Evolutionary conservation across 176 grass and related monocot genomes (phyloP).

Genomic region (Elymus sibiricus): DNA sequence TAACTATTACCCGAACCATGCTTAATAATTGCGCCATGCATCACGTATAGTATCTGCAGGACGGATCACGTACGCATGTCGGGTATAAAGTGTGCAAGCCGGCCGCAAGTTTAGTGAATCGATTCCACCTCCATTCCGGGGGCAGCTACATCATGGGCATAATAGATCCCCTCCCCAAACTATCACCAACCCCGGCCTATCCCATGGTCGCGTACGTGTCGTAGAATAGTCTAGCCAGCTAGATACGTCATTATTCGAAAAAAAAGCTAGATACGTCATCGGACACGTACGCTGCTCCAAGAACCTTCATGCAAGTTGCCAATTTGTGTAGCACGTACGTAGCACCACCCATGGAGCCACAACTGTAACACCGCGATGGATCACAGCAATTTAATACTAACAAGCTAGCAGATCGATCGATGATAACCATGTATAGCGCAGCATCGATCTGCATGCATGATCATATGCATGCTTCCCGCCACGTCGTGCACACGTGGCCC

Average conservation of each 20-base stretch:
- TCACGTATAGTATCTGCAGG: not conserved
- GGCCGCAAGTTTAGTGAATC: not conserved
- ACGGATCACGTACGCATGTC: not conserved
- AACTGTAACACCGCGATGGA: not conserved
- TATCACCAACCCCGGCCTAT: not conserved
- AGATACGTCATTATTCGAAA: not conserved
- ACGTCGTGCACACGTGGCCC: conserved; percentile 14
- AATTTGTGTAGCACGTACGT: not conserved
- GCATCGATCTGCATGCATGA: not conserved
- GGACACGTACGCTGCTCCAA: not conserved
- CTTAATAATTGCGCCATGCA: not conserved
- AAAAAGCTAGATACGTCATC: not conserved
- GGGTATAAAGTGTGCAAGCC: not conserved
- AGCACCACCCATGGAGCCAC: not conserved
- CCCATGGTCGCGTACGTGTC: not conserved
- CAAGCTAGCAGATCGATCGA: not conserved
- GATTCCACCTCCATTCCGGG: not conserved
- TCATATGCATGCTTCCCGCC: not conserved
- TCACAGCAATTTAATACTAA: not conserved
- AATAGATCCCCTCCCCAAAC: not conserved
- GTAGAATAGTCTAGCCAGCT: not conserved
- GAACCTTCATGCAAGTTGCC: not conserved
- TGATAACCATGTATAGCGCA: not conserved
- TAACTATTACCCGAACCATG: not conserved
- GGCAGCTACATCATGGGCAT: not conserved